These are phyloP conservation scores for Coelastrella sp. DNA, from an alignment of 139 green algal species.

Conservation along the genomic window DNA sequence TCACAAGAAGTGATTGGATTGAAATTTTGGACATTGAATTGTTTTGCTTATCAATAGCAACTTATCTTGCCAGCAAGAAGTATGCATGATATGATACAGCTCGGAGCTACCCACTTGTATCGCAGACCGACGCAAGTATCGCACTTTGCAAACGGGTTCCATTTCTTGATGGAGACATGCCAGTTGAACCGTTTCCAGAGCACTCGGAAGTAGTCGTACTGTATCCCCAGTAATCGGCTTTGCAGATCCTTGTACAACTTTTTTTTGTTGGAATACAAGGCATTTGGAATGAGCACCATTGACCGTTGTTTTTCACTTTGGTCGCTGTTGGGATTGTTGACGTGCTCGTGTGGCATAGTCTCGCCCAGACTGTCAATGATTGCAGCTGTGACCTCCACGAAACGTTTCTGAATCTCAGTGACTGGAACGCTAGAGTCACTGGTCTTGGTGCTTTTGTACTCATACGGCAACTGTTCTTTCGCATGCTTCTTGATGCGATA, in stretches of 20 bases:
- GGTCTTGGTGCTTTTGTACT: too few relatives aligned
- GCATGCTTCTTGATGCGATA: too few relatives aligned
- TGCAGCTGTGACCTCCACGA: background rate
- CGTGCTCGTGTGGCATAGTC: background rate
- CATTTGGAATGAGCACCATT: background rate
- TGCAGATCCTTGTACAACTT: background rate
- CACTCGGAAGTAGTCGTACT: background rate
- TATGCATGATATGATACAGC: too few relatives aligned
- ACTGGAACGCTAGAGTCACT: background rate
- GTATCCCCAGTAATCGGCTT: background rate
- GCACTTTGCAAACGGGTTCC: constrained; percentile 1
- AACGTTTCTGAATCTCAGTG: background rate
- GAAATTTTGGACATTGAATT: too few relatives aligned
- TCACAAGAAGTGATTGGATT: too few relatives aligned
- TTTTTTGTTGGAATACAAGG: background rate
- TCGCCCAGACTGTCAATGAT: background rate
- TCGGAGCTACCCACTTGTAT: background rate
- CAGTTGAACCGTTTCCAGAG: background rate
- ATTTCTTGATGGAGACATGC: background rate
- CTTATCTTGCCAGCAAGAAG: background rate
- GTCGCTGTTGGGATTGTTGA: background rate
- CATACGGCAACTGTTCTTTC: too few relatives aligned
- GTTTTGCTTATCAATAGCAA: background rate
- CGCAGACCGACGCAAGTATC: background rate
- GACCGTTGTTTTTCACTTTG: background rate